Base-by-base conservation (phyloP, 2,329 filamentous ascomycete species). In the Verticillium isaacii region DNA sequence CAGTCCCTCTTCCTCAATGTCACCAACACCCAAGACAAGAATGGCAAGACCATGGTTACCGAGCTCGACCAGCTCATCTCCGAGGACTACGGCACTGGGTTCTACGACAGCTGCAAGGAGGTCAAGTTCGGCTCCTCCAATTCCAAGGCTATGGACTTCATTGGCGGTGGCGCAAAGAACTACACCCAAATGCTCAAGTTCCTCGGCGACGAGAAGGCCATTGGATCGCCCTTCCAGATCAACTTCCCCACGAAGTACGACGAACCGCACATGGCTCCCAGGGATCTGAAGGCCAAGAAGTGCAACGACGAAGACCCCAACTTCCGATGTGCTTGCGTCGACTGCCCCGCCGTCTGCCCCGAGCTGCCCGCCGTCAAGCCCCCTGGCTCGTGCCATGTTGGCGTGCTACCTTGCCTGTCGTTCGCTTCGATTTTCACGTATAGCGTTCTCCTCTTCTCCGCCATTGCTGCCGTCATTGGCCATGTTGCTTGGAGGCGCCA, bases 41-140 rank as follows among this genome's bases (percentile, higher is more conserved):
- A 75, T 55, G 82, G 78, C 41, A 86, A 86, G 67, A 73, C 72
- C 2, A 75, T 75, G 61, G 93, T 97, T 15, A 92, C 90, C 1
- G 92, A 97, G 77, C 78, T 99, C 25, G 93, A 97, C 71, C 94
- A 97, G 71, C 80, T 98, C 6, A 87, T 97, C 68, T 92, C 92
- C 2, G 83, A 93, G 61, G 82, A 90, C 60, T 98, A 96, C 73
- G 93, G 92, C 54, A 83, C 85, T 9, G 93, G 91, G 1, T 96
- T 99, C 78, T 99, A 93, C 74, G 85, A 97, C 75, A 99, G 95
- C 77, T 99, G 95, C 81, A 98, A 98, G 77, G 93, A 99, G 74
- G 94, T 99, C 77, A 99, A 99, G 73, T 97, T 98, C 70, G 95
- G 95, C 39, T 90, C 93, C 7, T 93, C 94, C 52, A 97, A 97